Evolutionary conservation across 768 basidiomycete species (phyloP), one percentile per base, ranked within the genome.

Genomic region (Lactarius psammicola): DNA sequence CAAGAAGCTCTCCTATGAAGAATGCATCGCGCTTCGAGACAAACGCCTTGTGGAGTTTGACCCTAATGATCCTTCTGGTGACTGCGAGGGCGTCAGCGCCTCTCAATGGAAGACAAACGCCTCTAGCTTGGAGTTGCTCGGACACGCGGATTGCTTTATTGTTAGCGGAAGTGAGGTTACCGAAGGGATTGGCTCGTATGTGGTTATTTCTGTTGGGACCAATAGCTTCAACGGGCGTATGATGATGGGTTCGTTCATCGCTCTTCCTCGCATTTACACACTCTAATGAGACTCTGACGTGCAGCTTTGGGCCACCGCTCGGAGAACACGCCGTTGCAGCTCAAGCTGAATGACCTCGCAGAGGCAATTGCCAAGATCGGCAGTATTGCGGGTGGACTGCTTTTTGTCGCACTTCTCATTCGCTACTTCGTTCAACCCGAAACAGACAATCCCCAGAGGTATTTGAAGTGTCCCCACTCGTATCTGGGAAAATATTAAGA

Each of bases 201-300:
- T 99, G 56, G 87, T 97, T 59, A 90, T 96, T 59, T 88, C 94
- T 3, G 93, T 98, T 56, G 97, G 97, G 15, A 85, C 85, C 17
- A 92, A 88, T 78, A 93, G 89, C 70, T 98, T 98, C 78, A 94
- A 97, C 74, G 97, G 97, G 51, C 85, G 94, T 53, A 95, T 98
- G 72, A 94, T 98, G 92, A 96, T 96, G 88, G 90, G 94, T 96
- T 72, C 38, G 88, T 78, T 18, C 7, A 51, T 26, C 66, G 54
- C 62, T 30, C 28, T 15, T n/a, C 53, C 38, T 55, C 61, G 60
- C 56, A 42, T 60, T 53, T 44, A 42, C 1, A 1, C 26, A 23
- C 8, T 13, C 58, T 18, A 4, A 31, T 36, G 23, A 33, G 33
- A 13, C 70, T 57, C 66, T 40, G 6, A 20, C 26, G 40, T 30